Base-by-base conservation (phyloP, 202 grass and related monocot species). In the Musa balbisiana region DNA sequence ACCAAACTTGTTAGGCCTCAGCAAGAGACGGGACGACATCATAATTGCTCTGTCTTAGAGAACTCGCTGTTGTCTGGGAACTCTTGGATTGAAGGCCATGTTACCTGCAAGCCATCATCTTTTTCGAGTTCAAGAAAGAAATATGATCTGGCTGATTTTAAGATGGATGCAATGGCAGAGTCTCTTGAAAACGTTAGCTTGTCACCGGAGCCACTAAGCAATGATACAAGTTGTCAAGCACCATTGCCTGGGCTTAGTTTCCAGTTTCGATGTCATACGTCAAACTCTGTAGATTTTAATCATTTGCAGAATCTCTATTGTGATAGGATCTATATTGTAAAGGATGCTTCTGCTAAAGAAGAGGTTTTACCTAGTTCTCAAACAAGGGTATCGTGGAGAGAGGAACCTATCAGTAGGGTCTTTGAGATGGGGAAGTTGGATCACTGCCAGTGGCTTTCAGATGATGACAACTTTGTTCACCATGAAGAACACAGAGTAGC, bases 301-400 rank as follows among this genome's bases (percentile, higher is more conserved):
- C 67, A 55, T 52, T 99, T 99, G 64, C 85, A 81, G 71, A 90
- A 85, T 79, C 83, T 83, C 64, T 81, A 77, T 10, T 83, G 63
- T 0, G 55, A 27, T 11, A 66, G 51, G 5, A 24, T 16, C 67
- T 24, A 29, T 26, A 21, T 15, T 13, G 8, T 11, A 33, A 43
- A 43, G 33, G 49, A 65, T 16, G 26, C 16, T 77, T 64, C 11
- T 27, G 49, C 43, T 24, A 1, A 65, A 52, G 43, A 65, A 10
- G 1, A 56, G 17, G 19, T 56, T 49, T 50, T 62, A 52, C 50
- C 26, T 21, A 19, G 79, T 67, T 24, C 25, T 22, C 53, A 75
- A 17, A 85, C 71, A 64, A 85, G 83, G 72, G 94, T 99, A 66
- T 94, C 95, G 62, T 94, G 95, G 89, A 69, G 89, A 74, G 95